Evolutionary conservation across 768 basidiomycete genomes (phyloP), one percentile per base, ranked within the genome.

Genomic region (Mycena epipterygia): DNA sequence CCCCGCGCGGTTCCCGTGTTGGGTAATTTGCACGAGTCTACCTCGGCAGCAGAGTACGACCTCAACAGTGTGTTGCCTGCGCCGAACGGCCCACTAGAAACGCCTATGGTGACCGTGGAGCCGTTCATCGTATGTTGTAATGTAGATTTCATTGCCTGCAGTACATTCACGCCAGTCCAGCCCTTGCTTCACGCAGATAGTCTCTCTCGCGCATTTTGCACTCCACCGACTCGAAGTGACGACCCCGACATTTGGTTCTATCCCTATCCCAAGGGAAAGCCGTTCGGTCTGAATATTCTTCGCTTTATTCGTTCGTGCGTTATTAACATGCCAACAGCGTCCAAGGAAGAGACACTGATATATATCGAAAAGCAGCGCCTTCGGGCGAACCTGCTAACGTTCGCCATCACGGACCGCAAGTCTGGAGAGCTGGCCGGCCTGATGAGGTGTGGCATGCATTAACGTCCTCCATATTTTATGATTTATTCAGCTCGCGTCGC

Each of bases 291-390:
- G 64, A 7, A 44, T 55, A 23, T 19, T 14, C 33, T 35, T 17
- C 29, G 21, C 25, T 23, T 37, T n/a, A 32, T 17, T 52, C 13
- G 29, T 32, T 37, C 8, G 3, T 27, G 2, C 21, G 21, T 21
- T 48, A 25, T 27, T 63, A 27, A 67, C 32, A 19, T 27, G 2
- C 12, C 12, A 9, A 12, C 37, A 75, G 75, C 67, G 37, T 71
- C 70, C 3, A 75, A 74, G 61, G 41, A 68, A 17, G 75, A 75
- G 55, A 75, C 75, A 0, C 59, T 75, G 61, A 60, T 71, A 12
- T 75, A 73, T 59, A 66, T 75, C 35, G 75, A 75, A 61, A 75
- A 75, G 58, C 75, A 73, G 46, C 69, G 75, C 13, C 75, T 73
- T 11, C 70, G 75, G 21, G 25, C 70, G 32, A 75, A 75, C 55